Evolutionary conservation across 306 rosid species (phyloP), one percentile per base, ranked within the genome.

Genomic region (Medicago arabica): DNA sequence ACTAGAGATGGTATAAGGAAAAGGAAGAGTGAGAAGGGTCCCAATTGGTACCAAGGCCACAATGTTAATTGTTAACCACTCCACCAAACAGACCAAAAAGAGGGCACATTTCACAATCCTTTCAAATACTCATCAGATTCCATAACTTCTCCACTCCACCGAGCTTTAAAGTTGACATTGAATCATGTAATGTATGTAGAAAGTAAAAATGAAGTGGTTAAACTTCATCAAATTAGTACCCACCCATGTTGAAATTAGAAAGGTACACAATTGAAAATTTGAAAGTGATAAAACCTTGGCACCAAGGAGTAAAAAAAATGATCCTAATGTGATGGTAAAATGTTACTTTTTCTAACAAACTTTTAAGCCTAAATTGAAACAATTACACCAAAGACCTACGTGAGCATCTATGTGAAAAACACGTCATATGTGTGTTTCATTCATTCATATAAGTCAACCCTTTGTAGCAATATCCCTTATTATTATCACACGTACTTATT

Each of bases 371-470:
- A 34, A 34, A 34, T 34, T 34, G 38, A 34, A 34, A 34, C 38
- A 34, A 66, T 59, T 71, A 83, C 78, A 80, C 71, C 85, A 75
- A 83, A 83, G 69, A 78, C 80, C 75, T 58, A 68, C 57, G 57
- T 78, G 65, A 81, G 85, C 83, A 83, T 81, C 83, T 18, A 74
- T 68, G 87, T 71, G 55, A 8, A 60, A 19, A 46, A 71, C 63
- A 31, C 46, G 40, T 72, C 69, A 55, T 57, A 51, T 46, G 55
- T 72, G 44, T 34, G 38, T 9, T 68, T 72, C 65, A 47, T 44
- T 28, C 28, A 63, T 31, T 47, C 31, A 9, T 18, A 31, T 49
- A 78, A 78, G 91, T 88, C 89, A 88, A 88, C 88, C 79, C 79
- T 66, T 80, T 78, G 10, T 69, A 67, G 82, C 47, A 34, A 34